Conservation (phyloP, 768 basidiomycete genomes). For the Tricholoma terreum region DNA sequence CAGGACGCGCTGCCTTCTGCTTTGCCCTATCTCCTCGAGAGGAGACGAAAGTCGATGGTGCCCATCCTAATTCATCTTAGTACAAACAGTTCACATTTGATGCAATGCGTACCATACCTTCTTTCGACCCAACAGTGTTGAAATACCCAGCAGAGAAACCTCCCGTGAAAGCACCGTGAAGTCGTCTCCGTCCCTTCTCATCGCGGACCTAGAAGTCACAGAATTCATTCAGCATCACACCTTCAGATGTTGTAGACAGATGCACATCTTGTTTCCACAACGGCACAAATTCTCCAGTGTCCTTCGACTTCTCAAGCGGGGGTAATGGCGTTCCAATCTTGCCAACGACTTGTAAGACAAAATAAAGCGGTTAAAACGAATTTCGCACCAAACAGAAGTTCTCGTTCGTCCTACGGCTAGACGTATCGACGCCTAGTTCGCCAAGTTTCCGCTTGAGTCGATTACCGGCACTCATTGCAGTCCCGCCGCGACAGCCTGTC, state of each 20-base stretch:
- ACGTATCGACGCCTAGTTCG: constrained; percentile 20
- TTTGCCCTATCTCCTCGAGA: constrained; percentile 77
- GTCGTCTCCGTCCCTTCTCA: constrained; percentile 84
- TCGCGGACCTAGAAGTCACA: constrained; percentile 66
- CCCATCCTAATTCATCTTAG: constrained; percentile 69
- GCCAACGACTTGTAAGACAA: not conserved
- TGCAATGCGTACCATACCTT: constrained; percentile 53
- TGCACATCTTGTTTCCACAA: constrained; percentile 95
- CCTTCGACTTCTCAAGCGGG: constrained; percentile 90
- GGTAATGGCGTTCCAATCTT: constrained; percentile 95
- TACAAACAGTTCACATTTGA: not conserved
- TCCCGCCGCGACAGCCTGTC: no score
- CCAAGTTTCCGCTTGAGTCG: constrained; percentile 18
- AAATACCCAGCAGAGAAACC: constrained; percentile 98
- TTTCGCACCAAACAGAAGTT: constrained; percentile 18
- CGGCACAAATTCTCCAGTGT: constrained; percentile 92
- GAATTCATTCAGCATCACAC: constrained; percentile 1
- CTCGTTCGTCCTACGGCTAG: constrained; percentile 16
- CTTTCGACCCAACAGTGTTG: constrained; percentile 93
- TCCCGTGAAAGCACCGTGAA: constrained; percentile 99
- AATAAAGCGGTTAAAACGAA: not conserved
- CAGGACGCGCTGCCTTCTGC: constrained; percentile 58
- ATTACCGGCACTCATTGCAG: constrained; percentile 4
- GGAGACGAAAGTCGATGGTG: constrained; percentile 89
- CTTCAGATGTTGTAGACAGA: constrained; percentile 15